Base-by-base conservation (phyloP, 805 yeast genomes). In the Torulaspora delbrueckii region DNA sequence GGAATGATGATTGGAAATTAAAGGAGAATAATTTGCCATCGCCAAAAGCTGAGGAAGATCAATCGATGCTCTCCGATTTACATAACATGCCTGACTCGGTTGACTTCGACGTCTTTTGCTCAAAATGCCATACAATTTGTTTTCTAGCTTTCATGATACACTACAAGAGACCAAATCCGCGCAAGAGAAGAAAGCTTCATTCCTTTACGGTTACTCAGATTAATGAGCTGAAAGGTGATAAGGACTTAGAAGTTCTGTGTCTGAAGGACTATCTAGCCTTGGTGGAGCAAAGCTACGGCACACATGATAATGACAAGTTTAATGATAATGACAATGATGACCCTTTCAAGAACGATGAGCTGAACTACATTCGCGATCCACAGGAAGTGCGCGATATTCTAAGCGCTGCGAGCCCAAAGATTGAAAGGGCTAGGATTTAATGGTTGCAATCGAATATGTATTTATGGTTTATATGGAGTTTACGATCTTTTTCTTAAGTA, bases 101-200 rank as follows among this genome's bases (percentile, higher is more conserved):
- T 5, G 68, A 65, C 25, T 63, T 63, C 2, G 62, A 68, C 23
- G 46, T 63, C 5, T 56, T 52, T 18, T 71, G 75, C 49, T 40
- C 58, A 0, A 45, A 52, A 23, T 71, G 74, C 49, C 64, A 64
- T 34, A 63, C 71, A 2, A 65, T 69, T 25, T 71, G 74, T 46
- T 63, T 72, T 1, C 58, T 65, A 40, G 62, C 63, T 3, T 71
- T 66, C 50, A 60, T 69, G 4, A 52, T 60, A 13, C 62, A 56
- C 31, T 39, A 36, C 12, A 45, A 51, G n/a, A 36, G 28, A 8
- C 40, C 44, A 4, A 37, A 44, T 14, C 27, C 28, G n/a, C 45
- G 50, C 19, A 58, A 57, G 44, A 51, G 52, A 33, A 55, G 57
- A 34, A 50, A 47, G 37, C 22, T 51, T 18, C 40, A 47, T n/a